These are phyloP conservation scores for Calonectria henricotiae DNA, from an alignment of 2,329 filamentous ascomycete genomes.

Conservation along the genomic window DNA sequence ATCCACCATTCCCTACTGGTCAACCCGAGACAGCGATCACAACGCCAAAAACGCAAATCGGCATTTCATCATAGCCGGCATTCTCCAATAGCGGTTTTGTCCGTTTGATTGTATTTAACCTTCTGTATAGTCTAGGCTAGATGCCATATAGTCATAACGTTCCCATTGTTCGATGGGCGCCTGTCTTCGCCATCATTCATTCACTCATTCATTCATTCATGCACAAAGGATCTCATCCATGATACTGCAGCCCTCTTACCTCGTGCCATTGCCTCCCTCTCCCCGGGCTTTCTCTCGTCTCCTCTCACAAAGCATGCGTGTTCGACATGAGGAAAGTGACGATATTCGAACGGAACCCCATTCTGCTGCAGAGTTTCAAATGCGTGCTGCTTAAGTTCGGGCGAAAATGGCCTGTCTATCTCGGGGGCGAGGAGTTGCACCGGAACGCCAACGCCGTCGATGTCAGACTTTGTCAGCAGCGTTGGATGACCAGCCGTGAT, in stretches of 20 bases:
- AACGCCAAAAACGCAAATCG: background rate
- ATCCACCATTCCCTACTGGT: background rate
- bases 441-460: constrained; percentile 64
- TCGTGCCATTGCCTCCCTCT: constrained; percentile 61
- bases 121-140: too few species aligned
- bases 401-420: constrained; percentile 60
- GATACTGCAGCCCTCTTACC: constrained; percentile 62
- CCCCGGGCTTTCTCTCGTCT: constrained; percentile 55
- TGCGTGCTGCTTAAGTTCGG: constrained; percentile 62
- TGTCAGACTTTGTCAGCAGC: constrained; percentile 62
- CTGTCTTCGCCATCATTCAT: background rate
- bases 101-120: too few species aligned
- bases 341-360: constrained; percentile 62
- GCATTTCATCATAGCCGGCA: background rate
- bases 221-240: constrained; percentile 57
- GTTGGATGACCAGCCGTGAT: constrained; percentile 65
- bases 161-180: background rate
- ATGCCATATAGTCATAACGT: too few species aligned
- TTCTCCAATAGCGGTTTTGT: too few species aligned
- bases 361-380: constrained; percentile 58
- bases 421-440: constrained; percentile 70
- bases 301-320: constrained; percentile 63
- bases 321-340: constrained; percentile 63
- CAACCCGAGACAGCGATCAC: background rate
- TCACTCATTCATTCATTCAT: background rate